Percentiles rank a stretch among this genome's conserved stretches.
Conservation (phyloP, 2,329 filamentous ascomycete species). For the Arthroderma sp. region DNA sequence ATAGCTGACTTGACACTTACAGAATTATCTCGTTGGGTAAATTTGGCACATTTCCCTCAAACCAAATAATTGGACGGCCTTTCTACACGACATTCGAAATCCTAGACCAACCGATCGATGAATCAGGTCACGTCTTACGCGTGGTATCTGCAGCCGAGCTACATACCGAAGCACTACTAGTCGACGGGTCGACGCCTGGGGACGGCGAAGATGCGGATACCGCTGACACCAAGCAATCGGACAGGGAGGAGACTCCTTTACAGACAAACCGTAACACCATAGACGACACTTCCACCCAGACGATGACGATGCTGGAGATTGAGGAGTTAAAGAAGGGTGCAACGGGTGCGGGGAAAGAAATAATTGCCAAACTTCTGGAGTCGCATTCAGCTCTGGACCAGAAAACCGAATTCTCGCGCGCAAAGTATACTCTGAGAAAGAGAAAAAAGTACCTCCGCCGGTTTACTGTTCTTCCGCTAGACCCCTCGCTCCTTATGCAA, state of each 20-base stretch:
- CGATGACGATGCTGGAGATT: conserved; percentile 57
- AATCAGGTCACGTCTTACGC: conserved; percentile 52
- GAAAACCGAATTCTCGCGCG: conserved; percentile 85
- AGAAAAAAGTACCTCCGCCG: conserved; percentile 83
- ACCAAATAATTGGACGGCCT: conserved; percentile 79
- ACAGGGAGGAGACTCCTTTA: conserved; percentile 34
- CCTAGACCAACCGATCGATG: conserved; percentile 50
- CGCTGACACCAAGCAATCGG: conserved; percentile 14
- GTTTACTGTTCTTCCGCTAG: conserved; percentile 74
- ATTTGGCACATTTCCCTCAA: conserved; percentile 80
- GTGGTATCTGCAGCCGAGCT: conserved; percentile 70
- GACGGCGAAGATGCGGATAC: conserved; percentile 26
- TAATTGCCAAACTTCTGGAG: conserved; percentile 84
- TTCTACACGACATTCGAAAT: conserved; percentile 88
- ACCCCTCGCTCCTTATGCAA: conserved; percentile 60
- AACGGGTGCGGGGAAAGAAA: conserved; percentile 66
- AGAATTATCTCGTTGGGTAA: conserved; percentile 83
- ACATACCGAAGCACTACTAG: conserved; percentile 60
- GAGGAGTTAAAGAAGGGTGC: conserved; percentile 59
- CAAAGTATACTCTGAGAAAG: conserved; percentile 92
- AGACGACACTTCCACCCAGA: conserved; percentile 57
- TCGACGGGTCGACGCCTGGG: conserved; percentile 21
- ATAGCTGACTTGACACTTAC: conserved; percentile 15
- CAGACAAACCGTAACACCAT: conserved; percentile 52
- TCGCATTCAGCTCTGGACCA: conserved; percentile 83